Conservation (phyloP, 768 basidiomycete genomes). For the Mycena epipterygia region DNA sequence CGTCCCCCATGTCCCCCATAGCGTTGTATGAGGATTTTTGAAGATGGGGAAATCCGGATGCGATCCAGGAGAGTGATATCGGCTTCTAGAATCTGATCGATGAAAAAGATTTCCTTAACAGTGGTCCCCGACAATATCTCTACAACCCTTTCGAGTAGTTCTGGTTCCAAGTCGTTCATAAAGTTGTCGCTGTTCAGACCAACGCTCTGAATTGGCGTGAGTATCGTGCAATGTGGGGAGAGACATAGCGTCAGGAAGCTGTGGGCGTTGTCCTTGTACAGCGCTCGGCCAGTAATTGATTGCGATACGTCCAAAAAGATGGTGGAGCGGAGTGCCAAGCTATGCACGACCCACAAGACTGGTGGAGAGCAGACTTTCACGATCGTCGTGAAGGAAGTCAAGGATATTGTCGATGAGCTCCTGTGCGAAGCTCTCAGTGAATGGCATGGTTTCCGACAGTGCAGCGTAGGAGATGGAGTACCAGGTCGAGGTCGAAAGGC, state of each 20-base stretch:
- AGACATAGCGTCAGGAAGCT: background rate
- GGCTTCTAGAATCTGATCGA: background rate
- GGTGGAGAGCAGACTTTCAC: background rate
- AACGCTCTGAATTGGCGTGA: background rate
- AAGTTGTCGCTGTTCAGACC: background rate
- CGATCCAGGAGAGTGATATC: background rate
- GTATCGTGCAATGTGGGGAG: background rate
- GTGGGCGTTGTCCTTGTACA: background rate
- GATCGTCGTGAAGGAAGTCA: slow-evolving; percentile 25
- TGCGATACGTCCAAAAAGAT: background rate
- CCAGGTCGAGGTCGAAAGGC: too few species aligned
- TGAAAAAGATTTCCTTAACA: background rate
- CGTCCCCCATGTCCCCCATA: background rate
- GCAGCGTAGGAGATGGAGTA: too few species aligned
- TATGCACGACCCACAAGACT: slow-evolving; percentile 14
- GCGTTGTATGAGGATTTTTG: background rate
- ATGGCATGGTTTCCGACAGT: too few species aligned
- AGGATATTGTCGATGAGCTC: slow-evolving; percentile 26
- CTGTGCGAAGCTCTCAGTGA: background rate
- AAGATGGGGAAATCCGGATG: background rate
- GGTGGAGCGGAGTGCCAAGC: background rate
- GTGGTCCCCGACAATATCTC: background rate
- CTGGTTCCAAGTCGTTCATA: background rate
- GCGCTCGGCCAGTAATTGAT: background rate
- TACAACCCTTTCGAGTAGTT: background rate